These are phyloP conservation scores for Hibiscus trionum DNA, from an alignment of 345 rosid species.

Conservation along the genomic window DNA sequence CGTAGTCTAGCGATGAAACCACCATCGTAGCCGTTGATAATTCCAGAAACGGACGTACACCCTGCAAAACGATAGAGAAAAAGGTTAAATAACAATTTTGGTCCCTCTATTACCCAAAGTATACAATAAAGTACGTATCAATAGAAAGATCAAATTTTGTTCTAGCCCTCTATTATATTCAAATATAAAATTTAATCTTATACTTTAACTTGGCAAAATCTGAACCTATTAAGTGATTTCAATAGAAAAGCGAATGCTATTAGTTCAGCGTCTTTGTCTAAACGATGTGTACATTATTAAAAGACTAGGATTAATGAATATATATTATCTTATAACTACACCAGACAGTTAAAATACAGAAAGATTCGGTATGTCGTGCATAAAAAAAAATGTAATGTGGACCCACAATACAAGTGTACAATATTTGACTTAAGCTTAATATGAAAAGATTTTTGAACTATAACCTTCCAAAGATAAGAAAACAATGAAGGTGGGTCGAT, in stretches of 20 bases:
- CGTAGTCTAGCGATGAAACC: constrained; percentile 67
- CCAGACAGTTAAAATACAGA: too few species aligned
- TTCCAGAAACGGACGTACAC: constrained; percentile 85
- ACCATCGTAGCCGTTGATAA: constrained; percentile 56
- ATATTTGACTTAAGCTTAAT: background rate
- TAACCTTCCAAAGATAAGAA: constrained; percentile 92
- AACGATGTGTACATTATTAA: too few species aligned
- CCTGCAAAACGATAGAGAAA: constrained; percentile 30
- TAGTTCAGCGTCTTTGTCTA: too few species aligned
- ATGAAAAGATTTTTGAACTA: constrained; percentile 7
- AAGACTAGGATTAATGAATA: too few species aligned
- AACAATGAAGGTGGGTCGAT: constrained; percentile 93
- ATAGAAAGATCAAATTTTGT: too few species aligned
- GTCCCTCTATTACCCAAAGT: background rate
- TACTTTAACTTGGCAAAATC: background rate
- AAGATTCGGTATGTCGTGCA: too few species aligned
- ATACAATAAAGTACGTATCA: too few species aligned
- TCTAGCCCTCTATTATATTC: background rate
- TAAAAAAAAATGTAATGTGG: background rate
- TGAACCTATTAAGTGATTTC: too few species aligned
- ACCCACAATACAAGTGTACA: background rate
- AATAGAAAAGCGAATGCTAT: too few species aligned
- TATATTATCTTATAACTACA: too few species aligned
- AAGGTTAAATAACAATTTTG: background rate
- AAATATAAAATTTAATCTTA: background rate